Conservation (phyloP, 495 filamentous ascomycete genomes). For the Hypoxylon perforatum region DNA sequence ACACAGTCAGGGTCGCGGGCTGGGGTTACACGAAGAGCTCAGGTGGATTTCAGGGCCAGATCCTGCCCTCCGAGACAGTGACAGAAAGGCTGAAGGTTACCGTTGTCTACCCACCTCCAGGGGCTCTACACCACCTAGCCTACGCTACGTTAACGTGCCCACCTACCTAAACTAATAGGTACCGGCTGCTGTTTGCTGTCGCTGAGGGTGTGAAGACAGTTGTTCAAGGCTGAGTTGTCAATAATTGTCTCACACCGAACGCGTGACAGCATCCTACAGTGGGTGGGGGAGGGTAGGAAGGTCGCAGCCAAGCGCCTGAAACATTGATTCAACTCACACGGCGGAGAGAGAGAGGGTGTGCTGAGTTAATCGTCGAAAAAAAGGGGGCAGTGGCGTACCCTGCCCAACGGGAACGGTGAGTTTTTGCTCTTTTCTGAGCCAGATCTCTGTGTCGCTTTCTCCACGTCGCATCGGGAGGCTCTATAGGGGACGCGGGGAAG, state of each 20-base stretch:
- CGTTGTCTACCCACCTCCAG: slow-evolving; percentile 23
- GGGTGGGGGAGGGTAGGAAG: slow-evolving; percentile 21
- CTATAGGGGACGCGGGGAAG: slow-evolving; percentile 37
- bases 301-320: slow-evolving; percentile 32
- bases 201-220: slow-evolving; percentile 44
- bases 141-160: too few relatives aligned
- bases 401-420: not conserved
- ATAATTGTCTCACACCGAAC: slow-evolving; percentile 41
- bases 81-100: slow-evolving; percentile 34
- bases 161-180: too few relatives aligned
- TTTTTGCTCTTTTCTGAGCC: slow-evolving; percentile 5
- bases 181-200: not conserved
- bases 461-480: slow-evolving; percentile 36
- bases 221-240: slow-evolving; percentile 46
- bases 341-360: slow-evolving; percentile 36
- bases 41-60: slow-evolving; percentile 39
- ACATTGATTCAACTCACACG: slow-evolving; percentile 32
- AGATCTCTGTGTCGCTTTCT: slow-evolving; percentile 33
- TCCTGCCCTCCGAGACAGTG: slow-evolving; percentile 30
- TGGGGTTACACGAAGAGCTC: slow-evolving; percentile 29
- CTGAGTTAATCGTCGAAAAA: slow-evolving; percentile 33
- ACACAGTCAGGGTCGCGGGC: not conserved
- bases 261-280: slow-evolving; percentile 42
- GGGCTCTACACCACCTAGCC: not conserved
- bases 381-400: too few relatives aligned